Evolutionary conservation across 768 basidiomycete genomes (phyloP).

Genomic region (Leucocoprinus sp.): DNA sequence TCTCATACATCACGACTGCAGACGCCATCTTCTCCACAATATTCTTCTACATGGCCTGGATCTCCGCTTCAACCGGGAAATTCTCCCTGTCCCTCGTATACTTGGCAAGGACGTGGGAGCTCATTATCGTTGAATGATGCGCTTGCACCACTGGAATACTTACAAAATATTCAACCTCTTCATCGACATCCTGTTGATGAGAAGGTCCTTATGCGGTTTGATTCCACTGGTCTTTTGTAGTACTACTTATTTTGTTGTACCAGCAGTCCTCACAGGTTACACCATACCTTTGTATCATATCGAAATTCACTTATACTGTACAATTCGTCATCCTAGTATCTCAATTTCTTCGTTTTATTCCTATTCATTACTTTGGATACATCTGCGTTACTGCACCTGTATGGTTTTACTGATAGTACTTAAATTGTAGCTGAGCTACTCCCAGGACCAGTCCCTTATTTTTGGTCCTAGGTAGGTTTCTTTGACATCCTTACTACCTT

Average conservation of each 20-base stretch:
- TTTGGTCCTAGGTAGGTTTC: no score
- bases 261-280: conserved; percentile 1
- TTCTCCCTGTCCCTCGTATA: conserved; percentile 11
- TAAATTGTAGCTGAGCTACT: no score
- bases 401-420: no score
- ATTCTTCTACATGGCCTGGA: conserved; percentile 14
- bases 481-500: no score
- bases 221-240: conserved; percentile 16
- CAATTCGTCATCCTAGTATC: no score
- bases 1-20: conserved; percentile 17
- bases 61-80: conserved; percentile 13
- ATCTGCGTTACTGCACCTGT: no score
- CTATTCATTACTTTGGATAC: no score
- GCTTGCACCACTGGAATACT: conserved; percentile 64
- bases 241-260: neutral
- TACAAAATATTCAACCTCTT: conserved; percentile 53
- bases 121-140: conserved; percentile 25
- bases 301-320: no score
- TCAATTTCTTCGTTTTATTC: no score
- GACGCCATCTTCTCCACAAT: conserved; percentile 14
- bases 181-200: conserved; percentile 63
- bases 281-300: neutral
- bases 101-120: conserved; percentile 20
- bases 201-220: conserved; percentile 33
- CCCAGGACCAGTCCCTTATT: no score